Percentiles rank a stretch among this genome's conserved stretches.
Evolutionary conservation across 495 filamentous ascomycete genomes (phyloP).

Genomic region (Annulohypoxylon stygium): DNA sequence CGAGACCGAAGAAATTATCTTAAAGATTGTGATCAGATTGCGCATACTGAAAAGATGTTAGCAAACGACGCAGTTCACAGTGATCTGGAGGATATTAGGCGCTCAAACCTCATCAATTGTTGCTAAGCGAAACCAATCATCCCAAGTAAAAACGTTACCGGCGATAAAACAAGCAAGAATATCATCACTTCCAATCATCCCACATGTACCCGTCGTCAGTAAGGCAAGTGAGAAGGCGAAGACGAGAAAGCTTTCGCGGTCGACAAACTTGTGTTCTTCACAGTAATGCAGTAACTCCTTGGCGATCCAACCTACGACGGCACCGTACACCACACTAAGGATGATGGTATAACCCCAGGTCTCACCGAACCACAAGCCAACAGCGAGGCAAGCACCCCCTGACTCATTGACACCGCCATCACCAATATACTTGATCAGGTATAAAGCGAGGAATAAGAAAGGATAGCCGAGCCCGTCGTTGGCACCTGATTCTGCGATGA

Average conservation of each 20-base stretch:
- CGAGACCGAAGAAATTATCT: too few species aligned
- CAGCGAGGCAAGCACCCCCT: conserved; percentile 74
- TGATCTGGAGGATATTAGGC: neutral
- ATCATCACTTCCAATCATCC: conserved; percentile 92
- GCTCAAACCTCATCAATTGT: conserved; percentile 77
- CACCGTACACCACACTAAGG: conserved; percentile 82
- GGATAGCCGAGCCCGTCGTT: conserved; percentile 97
- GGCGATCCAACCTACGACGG: conserved; percentile 80
- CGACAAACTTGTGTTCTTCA: conserved; percentile 84
- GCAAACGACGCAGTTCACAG: neutral
- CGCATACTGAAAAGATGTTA: conserved; percentile 36
- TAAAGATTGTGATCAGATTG: neutral
- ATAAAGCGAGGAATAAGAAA: conserved; percentile 87
- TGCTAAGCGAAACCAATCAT: conserved; percentile 92
- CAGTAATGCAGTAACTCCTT: conserved; percentile 87
- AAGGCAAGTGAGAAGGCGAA: conserved; percentile 69
- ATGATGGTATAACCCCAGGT: conserved; percentile 88
- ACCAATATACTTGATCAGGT: conserved; percentile 80
- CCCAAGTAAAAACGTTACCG: conserved; percentile 91
- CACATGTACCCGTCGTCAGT: conserved; percentile 88
- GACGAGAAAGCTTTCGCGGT: conserved; percentile 90
- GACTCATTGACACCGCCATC: conserved; percentile 59
- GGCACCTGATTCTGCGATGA: conserved; percentile 89
- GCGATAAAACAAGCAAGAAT: conserved; percentile 94
- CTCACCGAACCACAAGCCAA: conserved; percentile 87